Conservation (phyloP, 2,329 filamentous ascomycete genomes). For the Uncinocarpus reesii region DNA sequence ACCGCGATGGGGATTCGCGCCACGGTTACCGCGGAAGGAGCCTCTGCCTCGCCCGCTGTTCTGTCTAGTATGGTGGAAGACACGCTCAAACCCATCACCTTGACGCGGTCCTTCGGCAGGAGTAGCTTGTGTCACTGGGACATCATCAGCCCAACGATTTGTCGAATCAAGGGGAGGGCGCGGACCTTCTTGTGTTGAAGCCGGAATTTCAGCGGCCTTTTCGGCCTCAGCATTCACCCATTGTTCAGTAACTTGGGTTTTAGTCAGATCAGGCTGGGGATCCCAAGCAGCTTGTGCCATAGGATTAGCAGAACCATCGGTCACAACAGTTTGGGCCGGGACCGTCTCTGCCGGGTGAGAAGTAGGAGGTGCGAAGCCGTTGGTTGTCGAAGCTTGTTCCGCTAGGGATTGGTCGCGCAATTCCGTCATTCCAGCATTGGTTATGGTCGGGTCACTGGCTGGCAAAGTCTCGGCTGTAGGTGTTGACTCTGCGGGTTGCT, state of each 20-base stretch:
- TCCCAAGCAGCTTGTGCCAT: constrained; percentile 48
- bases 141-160: constrained; percentile 75
- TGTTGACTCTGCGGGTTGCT: constrained; percentile 28
- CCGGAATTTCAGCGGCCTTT: constrained; percentile 21
- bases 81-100: constrained; percentile 29
- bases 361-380: constrained; percentile 24
- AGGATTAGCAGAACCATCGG: constrained; percentile 34
- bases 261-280: constrained; percentile 39
- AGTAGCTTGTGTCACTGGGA: constrained; percentile 44
- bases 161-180: constrained; percentile 31
- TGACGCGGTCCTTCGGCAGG: constrained; percentile 10
- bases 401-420: constrained; percentile 42
- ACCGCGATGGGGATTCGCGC: constrained; percentile 29
- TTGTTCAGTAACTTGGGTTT: constrained; percentile 47
- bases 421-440: constrained; percentile 52
- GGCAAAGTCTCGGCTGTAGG: constrained; percentile 28
- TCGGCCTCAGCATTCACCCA: constrained; percentile 65
- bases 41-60: constrained; percentile 29
- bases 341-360: constrained; percentile 20
- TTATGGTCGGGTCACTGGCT: constrained; percentile 49
- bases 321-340: constrained; percentile 32
- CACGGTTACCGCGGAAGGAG: constrained; percentile 28
- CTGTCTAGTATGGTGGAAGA: constrained; percentile 28
- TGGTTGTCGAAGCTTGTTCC: constrained; percentile 49
- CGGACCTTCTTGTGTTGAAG: constrained; percentile 7